Evolutionary conservation across 768 basidiomycete genomes (phyloP).

Genomic region (Auricularia cornea): DNA sequence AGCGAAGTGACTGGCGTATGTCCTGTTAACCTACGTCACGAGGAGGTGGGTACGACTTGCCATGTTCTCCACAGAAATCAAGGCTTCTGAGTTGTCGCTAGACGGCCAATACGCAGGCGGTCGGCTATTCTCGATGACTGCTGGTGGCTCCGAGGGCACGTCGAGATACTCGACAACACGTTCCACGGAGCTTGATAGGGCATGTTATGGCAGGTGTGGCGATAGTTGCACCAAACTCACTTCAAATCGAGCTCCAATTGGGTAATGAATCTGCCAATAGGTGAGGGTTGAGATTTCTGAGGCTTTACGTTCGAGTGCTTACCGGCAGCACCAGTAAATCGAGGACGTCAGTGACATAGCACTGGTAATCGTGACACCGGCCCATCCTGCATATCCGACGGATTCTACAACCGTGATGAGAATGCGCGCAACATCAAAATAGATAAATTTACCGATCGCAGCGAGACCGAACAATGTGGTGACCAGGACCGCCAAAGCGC

Average conservation of each 20-base stretch:
- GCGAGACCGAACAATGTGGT: slow-evolving; percentile 73
- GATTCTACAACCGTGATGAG: slow-evolving; percentile 22
- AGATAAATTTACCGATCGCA: slow-evolving; percentile 35
- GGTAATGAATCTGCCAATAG: slow-evolving; percentile 26
- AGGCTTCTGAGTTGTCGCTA: slow-evolving; percentile 42
- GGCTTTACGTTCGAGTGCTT: too few species aligned
- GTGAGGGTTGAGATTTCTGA: not conserved
- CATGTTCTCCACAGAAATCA: slow-evolving; percentile 67
- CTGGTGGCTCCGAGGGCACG: slow-evolving; percentile 79
- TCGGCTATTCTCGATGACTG: slow-evolving; percentile 60
- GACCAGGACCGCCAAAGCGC: slow-evolving; percentile 60
- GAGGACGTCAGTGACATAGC: slow-evolving; percentile 6
- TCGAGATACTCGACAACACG: slow-evolving; percentile 87
- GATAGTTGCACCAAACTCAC: slow-evolving; percentile 31
- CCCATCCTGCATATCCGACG: slow-evolving; percentile 19
- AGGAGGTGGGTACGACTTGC: slow-evolving; percentile 33
- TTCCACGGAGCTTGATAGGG: slow-evolving; percentile 62
- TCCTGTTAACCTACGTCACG: not conserved
- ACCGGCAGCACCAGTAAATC: slow-evolving; percentile 42
- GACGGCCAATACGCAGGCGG: slow-evolving; percentile 94
- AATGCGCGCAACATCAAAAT: slow-evolving; percentile 44
- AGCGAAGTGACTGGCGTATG: slow-evolving; percentile 38
- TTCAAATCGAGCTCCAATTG: slow-evolving; percentile 68
- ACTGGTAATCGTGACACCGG: slow-evolving; percentile 46
- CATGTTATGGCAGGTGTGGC: slow-evolving; percentile 7